phyloP scores from a whole-genome alignment of 352 stramenopile species.

The Phytopythium boreale region DNA sequence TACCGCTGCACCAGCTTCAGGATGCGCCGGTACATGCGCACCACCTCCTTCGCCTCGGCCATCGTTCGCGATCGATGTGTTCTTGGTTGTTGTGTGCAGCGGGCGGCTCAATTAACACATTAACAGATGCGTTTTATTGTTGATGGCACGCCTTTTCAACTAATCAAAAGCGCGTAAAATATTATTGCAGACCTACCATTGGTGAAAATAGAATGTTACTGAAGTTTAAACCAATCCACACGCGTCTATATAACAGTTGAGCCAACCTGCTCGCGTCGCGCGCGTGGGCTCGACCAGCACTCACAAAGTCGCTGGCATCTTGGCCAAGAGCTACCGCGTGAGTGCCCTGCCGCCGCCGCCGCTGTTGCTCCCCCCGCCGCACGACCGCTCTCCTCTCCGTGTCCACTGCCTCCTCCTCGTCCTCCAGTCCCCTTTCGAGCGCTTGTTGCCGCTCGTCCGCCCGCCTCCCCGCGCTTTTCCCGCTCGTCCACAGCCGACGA shows the following conservation, averaged over 20 bases:
- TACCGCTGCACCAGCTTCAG: conserved; percentile 83
- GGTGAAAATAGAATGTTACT: too few relatives aligned
- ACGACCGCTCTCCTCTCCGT: background rate
- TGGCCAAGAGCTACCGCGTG: conserved; percentile 3
- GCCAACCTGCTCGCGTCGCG: background rate
- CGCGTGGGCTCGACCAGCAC: background rate
- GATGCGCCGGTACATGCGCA: conserved; percentile 78
- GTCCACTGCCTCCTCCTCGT: background rate
- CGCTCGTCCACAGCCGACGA: background rate
- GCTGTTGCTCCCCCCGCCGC: conserved; percentile 8
- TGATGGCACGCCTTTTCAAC: conserved; percentile 1
- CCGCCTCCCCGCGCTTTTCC: background rate
- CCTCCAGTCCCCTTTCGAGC: conserved; percentile 4
- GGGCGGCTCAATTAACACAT: background rate
- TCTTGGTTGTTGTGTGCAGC: too few relatives aligned
- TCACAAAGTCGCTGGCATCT: conserved; percentile 20
- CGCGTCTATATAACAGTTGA: background rate
- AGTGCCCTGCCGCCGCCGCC: conserved; percentile 15
- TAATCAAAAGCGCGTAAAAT: conserved; percentile 2
- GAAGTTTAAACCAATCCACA: background rate
- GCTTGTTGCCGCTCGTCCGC: background rate
- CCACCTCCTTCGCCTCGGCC: conserved; percentile 49
- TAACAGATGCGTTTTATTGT: background rate
- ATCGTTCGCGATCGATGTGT: conserved; percentile 14
- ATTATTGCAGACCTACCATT: too few relatives aligned